Base-by-base conservation (phyloP, 768 basidiomycete species). In the Boletus sp. region DNA sequence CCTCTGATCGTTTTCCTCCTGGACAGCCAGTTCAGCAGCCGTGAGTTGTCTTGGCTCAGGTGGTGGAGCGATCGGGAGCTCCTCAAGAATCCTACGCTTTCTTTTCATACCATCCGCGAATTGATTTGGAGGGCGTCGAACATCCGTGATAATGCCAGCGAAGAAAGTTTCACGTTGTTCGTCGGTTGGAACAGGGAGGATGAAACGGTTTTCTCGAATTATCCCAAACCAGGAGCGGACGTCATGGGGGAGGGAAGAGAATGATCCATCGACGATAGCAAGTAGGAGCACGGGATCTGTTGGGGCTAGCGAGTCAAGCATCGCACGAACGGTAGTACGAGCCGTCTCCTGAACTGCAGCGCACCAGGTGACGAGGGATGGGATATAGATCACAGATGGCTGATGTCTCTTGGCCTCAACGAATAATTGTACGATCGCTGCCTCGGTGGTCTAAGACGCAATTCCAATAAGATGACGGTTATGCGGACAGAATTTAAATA, bases 391-490 rank as follows among this genome's bases (percentile, higher is more conserved):
- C 35, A 98, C 87, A 0, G 93, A 94, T 0, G 97, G 97, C 62
- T 96, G 94, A 67, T 97, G 92, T 27, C 96, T 85, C 68, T 98
- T 98, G 1, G 96, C 97, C 70, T 99, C 97, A 21, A 95, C 81
- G 65, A 99, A 98, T 17, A 97, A 78, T 62, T 98, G 95, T 5
- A 98, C 93, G 50, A 98, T 85, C 2, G 91, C 88, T 1, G 97
- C 91, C 72, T 99, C 97, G 5, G 84, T 72, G 1, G 92, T 92
- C 93, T 96, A 51, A 7, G 29, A 34, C 29, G 42, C 14, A 34
- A 50, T 9, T 38, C 10, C 39, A 45, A 52, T 46, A 34, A 60
- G 53, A 55, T n/a, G 37, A 44, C 17, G 1, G 10, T 19, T 17
- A 17, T 7, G 37, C 19, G 1, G 7, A 43, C 19, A 32, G 47